Conservation (phyloP, 1,139 yeast genomes). For the Candida anutae region DNA sequence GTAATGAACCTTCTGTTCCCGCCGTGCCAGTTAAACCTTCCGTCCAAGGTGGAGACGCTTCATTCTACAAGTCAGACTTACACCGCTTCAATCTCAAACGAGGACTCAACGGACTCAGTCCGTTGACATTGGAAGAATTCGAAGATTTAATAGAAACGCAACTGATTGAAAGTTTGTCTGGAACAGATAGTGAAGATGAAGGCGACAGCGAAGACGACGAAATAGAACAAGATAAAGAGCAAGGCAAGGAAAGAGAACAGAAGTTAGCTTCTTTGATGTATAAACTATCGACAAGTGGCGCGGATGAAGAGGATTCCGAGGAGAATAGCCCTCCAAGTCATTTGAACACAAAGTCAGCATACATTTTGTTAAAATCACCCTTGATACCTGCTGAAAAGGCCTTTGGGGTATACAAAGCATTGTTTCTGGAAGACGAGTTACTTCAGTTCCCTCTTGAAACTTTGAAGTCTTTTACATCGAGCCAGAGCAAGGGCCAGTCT, state of each 20-base stretch:
- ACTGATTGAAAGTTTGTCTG: conserved; percentile 54
- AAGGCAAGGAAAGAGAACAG: conserved; percentile 7
- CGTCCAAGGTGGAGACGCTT: conserved; percentile 3
- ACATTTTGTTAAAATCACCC: conserved; percentile 44
- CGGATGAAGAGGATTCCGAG: conserved; percentile 5
- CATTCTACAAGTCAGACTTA: conserved; percentile 49
- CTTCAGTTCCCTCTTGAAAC: conserved; percentile 33
- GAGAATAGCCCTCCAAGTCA: conserved; percentile 37
- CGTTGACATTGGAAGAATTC: conserved; percentile 52
- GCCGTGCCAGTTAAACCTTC: conserved; percentile 1
- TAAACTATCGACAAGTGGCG: conserved; percentile 13
- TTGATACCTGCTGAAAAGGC: conserved; percentile 39
- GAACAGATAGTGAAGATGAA: conserved; percentile 37
- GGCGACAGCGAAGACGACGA: conserved; percentile 12
- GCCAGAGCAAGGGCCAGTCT: conserved; percentile 31
- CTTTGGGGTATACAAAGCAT: conserved; percentile 62
- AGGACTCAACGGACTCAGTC: conserved; percentile 33
- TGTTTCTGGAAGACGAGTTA: conserved; percentile 37
- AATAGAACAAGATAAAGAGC: conserved; percentile 8
- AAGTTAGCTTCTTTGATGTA: conserved; percentile 29
- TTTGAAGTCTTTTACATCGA: conserved; percentile 22
- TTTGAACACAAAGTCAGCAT: conserved; percentile 59
- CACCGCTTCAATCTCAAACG: conserved; percentile 59
- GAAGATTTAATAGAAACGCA: conserved; percentile 45
- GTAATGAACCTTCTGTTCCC: background rate